Conservation (phyloP, 116 monocot species). For the Phalaenopsis hybrid region DNA sequence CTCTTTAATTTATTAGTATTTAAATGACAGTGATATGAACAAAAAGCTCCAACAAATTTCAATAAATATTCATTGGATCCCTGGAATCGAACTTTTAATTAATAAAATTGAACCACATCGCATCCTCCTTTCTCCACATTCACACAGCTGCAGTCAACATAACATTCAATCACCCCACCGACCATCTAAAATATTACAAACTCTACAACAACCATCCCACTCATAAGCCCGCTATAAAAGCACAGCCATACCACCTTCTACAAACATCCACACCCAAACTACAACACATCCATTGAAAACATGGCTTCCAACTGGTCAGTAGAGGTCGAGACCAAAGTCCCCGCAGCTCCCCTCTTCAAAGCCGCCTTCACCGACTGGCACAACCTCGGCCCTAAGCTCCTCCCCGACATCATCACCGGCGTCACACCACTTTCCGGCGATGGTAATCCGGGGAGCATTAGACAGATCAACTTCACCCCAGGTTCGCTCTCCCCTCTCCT, state of each 20-base stretch:
- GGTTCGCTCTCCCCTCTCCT: not conserved
- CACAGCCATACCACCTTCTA: not conserved
- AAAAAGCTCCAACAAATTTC: too few relatives aligned
- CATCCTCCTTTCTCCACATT: too few relatives aligned
- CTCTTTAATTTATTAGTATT: too few relatives aligned
- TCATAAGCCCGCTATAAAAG: not conserved
- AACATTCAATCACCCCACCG: not conserved
- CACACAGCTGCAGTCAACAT: not conserved
- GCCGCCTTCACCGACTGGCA: slow-evolving; percentile 25
- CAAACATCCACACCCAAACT: not conserved
- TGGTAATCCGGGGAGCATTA: slow-evolving; percentile 16
- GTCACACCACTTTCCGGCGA: slow-evolving; percentile 3
- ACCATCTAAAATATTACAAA: not conserved
- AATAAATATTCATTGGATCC: too few relatives aligned
- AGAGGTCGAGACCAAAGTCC: slow-evolving; percentile 12
- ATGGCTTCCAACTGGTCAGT: not conserved
- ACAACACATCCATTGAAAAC: not conserved
- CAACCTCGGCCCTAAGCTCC: slow-evolving; percentile 22
- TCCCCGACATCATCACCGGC: slow-evolving; percentile 14
- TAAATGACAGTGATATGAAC: too few relatives aligned
- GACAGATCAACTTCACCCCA: slow-evolving; percentile 24
- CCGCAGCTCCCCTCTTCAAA: slow-evolving; percentile 13
- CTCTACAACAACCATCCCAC: too few relatives aligned
- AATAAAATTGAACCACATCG: too few relatives aligned
- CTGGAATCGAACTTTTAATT: too few relatives aligned